These are phyloP conservation scores for Phoma sp. DNA, from an alignment of 2,329 filamentous ascomycete genomes.

Conservation along the genomic window DNA sequence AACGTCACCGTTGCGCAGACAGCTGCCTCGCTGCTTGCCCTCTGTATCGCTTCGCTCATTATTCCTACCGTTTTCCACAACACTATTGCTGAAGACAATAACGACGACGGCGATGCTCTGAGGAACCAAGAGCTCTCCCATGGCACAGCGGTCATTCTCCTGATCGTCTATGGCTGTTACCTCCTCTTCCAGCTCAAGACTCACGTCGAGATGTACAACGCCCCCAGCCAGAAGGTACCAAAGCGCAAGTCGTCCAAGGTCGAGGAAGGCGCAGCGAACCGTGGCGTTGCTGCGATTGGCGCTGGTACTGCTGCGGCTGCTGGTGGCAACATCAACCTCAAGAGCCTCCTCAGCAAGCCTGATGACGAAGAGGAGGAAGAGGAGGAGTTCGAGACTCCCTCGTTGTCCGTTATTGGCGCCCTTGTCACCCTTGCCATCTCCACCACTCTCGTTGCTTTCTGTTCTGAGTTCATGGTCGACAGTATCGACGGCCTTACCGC, in stretches of 20 bases:
- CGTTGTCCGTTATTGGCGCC: constrained; percentile 75
- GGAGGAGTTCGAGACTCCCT: constrained; percentile 76
- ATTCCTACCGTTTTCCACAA: constrained; percentile 81
- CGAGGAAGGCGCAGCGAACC: constrained; percentile 56
- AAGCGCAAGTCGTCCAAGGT: constrained; percentile 58
- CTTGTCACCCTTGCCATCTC: constrained; percentile 72
- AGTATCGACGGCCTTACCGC: constrained; percentile 63
- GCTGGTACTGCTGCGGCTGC: constrained; percentile 58
- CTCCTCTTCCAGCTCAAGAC: constrained; percentile 92
- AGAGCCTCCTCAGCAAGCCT: constrained; percentile 52
- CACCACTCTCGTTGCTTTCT: constrained; percentile 80
- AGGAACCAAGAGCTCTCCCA: constrained; percentile 60
- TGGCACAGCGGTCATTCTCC: constrained; percentile 77
- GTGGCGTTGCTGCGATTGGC: constrained; percentile 60
- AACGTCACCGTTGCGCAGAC: constrained; percentile 93
- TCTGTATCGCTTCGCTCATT: constrained; percentile 81
- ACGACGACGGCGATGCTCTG: constrained; percentile 28
- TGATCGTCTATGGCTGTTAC: constrained; percentile 83
- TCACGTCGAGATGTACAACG: constrained; percentile 79
- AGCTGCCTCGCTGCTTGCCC: constrained; percentile 77
- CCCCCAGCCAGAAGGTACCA: constrained; percentile 77
- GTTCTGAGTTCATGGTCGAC: constrained; percentile 69
- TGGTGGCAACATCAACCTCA: constrained; percentile 57
- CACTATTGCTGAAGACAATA: constrained; percentile 38
- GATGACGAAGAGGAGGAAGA: constrained; percentile 56